Conservation (phyloP, 2,329 filamentous ascomycete genomes). For the Aspergillus intermedius region DNA sequence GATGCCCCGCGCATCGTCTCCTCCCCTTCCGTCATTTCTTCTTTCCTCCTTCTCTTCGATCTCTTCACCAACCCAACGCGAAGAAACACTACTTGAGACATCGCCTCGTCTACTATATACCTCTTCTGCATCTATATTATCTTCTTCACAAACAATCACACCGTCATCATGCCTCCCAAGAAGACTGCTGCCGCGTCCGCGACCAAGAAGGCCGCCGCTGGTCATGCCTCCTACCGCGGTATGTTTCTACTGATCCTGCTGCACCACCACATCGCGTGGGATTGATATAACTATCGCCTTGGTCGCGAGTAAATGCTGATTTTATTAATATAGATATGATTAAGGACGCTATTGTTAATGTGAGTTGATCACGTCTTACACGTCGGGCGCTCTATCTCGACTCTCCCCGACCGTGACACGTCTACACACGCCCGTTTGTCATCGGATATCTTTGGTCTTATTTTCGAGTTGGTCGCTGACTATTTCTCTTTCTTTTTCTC, state of each 20-base stretch:
- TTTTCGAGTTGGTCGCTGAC: slow-evolving; percentile 42
- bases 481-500: slow-evolving; percentile 32
- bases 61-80: not conserved
- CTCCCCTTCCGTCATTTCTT: slow-evolving; percentile 33
- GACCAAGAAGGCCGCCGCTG: slow-evolving; percentile 54
- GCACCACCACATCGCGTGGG: slow-evolving; percentile 42
- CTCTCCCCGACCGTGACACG: slow-evolving; percentile 31
- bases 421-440: slow-evolving; percentile 17
- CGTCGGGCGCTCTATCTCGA: slow-evolving; percentile 28
- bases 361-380: slow-evolving; percentile 54
- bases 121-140: not conserved
- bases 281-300: slow-evolving; percentile 30
- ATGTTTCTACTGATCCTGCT: slow-evolving; percentile 41
- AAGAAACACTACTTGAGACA: too few relatives aligned
- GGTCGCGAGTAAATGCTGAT: slow-evolving; percentile 53
- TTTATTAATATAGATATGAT: slow-evolving; percentile 57
- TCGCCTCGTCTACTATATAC: not conserved
- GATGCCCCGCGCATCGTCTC: slow-evolving; percentile 34
- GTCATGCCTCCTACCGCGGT: slow-evolving; percentile 64
- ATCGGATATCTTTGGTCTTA: slow-evolving; percentile 15
- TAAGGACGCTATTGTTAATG: slow-evolving; percentile 64
- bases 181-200: slow-evolving; percentile 47
- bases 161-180: slow-evolving; percentile 59
- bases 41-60: slow-evolving; percentile 14
- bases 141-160: slow-evolving; percentile 7